These are phyloP conservation scores for Candida nitratophila DNA, from an alignment of 805 yeast genomes.

Conservation along the genomic window DNA sequence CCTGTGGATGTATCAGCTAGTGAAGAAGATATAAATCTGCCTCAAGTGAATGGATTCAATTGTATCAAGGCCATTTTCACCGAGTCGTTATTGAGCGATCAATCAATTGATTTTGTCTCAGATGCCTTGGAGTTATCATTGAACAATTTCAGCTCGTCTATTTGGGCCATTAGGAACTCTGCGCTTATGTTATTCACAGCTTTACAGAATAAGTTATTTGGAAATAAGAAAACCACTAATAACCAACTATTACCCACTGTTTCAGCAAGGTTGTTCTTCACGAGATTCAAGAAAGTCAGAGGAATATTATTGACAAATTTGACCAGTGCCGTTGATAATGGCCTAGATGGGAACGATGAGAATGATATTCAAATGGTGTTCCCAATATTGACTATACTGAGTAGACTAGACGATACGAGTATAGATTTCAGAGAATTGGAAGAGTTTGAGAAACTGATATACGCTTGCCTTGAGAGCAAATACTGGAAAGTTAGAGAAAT, in stretches of 20 bases:
- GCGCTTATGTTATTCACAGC: conserved; percentile 91
- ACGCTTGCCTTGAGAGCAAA: conserved; percentile 40
- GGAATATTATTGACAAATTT: conserved; percentile 41
- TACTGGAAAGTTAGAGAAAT: conserved; percentile 85
- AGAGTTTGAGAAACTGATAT: conserved; percentile 44
- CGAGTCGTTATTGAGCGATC: conserved; percentile 58
- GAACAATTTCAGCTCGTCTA: conserved; percentile 49
- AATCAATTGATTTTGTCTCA: conserved; percentile 45
- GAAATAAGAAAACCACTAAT: conserved; percentile 38
- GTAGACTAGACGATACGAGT: conserved; percentile 58
- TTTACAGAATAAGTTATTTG: conserved; percentile 73
- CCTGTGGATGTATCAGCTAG: conserved; percentile 33
- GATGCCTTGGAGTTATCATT: conserved; percentile 56
- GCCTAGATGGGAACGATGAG: conserved; percentile 20
- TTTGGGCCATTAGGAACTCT: conserved; percentile 89
- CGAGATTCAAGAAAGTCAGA: conserved; percentile 49
- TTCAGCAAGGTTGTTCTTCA: conserved; percentile 66
- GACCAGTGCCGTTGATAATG: conserved; percentile 18
- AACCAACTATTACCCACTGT: conserved; percentile 29
- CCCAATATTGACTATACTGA: conserved; percentile 67
- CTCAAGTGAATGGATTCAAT: conserved; percentile 92
- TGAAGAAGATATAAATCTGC: conserved; percentile 57
- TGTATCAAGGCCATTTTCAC: conserved; percentile 69
- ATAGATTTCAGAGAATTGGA: conserved; percentile 41
- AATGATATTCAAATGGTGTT: conserved; percentile 54